A percentile compares a stretch with the other conserved stretches of the same genome.
Evolutionary conservation across 441 rosid genomes (phyloP).

Genomic region (Geranium incanum): DNA sequence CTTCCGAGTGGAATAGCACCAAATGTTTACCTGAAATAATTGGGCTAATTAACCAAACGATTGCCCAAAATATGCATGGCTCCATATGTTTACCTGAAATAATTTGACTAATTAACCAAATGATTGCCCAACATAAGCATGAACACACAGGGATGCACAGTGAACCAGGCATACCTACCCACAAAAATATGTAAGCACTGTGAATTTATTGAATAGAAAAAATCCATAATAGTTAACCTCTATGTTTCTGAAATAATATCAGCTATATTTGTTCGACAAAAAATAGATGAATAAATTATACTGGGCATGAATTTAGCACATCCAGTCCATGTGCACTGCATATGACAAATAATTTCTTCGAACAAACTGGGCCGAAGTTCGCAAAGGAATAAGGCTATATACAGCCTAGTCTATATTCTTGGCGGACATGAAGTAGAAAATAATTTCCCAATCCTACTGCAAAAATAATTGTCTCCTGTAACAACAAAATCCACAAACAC

Average conservation of each 20-base stretch:
- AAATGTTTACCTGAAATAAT: constrained; percentile 56
- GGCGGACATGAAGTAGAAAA: neutral
- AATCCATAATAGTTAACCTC: neutral
- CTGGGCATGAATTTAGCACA: neutral
- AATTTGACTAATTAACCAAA: constrained; percentile 1
- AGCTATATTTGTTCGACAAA: neutral
- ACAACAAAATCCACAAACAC: neutral
- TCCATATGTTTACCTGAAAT: constrained; percentile 75
- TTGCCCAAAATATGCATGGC: constrained; percentile 26
- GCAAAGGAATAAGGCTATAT: neutral
- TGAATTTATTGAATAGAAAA: neutral
- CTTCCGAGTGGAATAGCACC: constrained; percentile 66
- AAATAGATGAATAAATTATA: neutral
- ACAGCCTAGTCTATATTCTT: neutral
- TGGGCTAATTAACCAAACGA: constrained; percentile 2
- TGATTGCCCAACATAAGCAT: neutral
- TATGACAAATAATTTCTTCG: neutral
- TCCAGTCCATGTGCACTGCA: neutral
- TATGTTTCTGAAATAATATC: neutral
- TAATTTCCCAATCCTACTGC: neutral
- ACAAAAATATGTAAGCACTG: neutral
- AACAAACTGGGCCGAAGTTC: neutral
- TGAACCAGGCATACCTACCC: neutral
- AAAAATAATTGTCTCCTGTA: neutral
- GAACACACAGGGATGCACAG: neutral